Conservation (phyloP, 2,329 filamentous ascomycete species). For the Cadophora gregata region DNA sequence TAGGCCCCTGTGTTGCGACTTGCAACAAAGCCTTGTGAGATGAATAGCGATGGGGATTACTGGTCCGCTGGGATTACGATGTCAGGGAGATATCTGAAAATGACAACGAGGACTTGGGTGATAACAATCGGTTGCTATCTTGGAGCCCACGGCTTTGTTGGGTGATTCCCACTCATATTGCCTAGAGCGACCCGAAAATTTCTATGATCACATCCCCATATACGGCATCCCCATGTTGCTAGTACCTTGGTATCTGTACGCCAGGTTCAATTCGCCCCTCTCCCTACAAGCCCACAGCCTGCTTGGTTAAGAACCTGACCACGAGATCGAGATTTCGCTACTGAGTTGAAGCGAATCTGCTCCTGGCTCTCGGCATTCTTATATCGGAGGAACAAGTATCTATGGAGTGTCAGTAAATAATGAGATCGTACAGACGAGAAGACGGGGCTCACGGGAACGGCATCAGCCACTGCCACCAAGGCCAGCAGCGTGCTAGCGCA, state of each 20-base stretch:
- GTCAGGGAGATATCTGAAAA: background rate
- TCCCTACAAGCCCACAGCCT: background rate
- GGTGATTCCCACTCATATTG: too few species aligned
- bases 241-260: background rate
- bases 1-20: conserved; percentile 4
- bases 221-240: background rate
- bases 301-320: too few species aligned
- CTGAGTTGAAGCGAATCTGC: background rate
- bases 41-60: background rate
- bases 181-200: too few species aligned
- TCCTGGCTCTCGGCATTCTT: background rate
- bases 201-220: background rate
- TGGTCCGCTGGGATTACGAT: conserved; percentile 1
- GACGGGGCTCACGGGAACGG: background rate
- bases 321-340: background rate
- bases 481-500: background rate
- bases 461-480: background rate
- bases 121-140: background rate
- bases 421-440: background rate
- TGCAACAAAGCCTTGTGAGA: background rate
- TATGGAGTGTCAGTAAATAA: background rate
- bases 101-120: background rate
- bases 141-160: background rate
- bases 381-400: background rate
- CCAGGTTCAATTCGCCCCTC: background rate